Base-by-base conservation (phyloP, 2,329 filamentous ascomycete genomes). In the Calonectria hongkongensis region DNA sequence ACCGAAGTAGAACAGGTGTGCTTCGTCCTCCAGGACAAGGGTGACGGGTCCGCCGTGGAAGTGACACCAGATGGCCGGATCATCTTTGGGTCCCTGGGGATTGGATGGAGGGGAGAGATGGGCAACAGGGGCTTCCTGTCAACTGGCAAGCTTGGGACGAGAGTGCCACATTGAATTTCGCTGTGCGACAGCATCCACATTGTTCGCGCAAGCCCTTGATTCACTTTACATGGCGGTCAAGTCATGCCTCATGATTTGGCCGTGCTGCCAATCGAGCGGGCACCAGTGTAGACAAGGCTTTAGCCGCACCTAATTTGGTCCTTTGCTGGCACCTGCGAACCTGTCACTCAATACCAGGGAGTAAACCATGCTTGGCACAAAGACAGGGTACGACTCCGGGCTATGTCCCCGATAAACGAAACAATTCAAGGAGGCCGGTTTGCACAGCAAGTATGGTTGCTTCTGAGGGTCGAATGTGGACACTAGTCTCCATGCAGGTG, bases 71-170 rank as follows among this genome's bases (percentile, higher is more conserved):
- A 93, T 73, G 89, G 89, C 63, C 86, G 91, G 75, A 86, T 94
- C 45, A 87, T 93, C 25, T 92, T 98, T 81, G 96, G 96, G 6
- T 92, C 97, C 74, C 84, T 98, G 76, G 93, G 92, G 51, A 94
- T 98, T 72, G 93, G 95, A 68, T 99, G 97, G 97, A 90, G 94
- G 75, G 94, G 94, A 45, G 91, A 94, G 74, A 96, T 98, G 93
- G 97, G 97, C 0, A 97, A 96, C 84, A 90, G 91, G 79, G 97
- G 97, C 0, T 96, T 92, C 78, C 86, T 99, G 81, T 95, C 93
- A 54, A 99, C 97, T 8, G 96, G 96, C 12, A 96, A 94, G 88
- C 86, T 98, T 75, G 90, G 91, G 15, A 88, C 89, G 69, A 87
- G 89, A 76, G 79, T 82, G 18, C 75, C 76, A 27, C 76, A 78